phyloP scores from a whole-genome alignment of 805 yeast genomes.

The Candida chilensis region DNA sequence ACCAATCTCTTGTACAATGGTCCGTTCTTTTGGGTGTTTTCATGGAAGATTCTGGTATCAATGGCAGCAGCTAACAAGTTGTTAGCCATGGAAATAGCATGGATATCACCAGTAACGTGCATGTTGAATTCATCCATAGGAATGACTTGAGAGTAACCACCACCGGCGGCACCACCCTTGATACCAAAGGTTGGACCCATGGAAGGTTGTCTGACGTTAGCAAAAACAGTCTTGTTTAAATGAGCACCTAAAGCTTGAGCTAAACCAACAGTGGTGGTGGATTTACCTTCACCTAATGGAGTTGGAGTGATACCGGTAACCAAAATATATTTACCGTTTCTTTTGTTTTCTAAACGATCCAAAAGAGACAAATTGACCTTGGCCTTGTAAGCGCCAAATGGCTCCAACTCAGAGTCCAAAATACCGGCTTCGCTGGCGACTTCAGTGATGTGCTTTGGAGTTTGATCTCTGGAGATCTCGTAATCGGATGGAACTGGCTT shows the following conservation, averaged over 20 bases:
- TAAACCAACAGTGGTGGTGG: constrained; percentile 76
- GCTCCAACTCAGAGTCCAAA: constrained; percentile 59
- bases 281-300: constrained; percentile 80
- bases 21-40: constrained; percentile 63
- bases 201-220: constrained; percentile 80
- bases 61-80: constrained; percentile 79
- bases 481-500: constrained; percentile 77
- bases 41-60: constrained; percentile 83
- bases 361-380: constrained; percentile 59
- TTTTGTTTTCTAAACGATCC: constrained; percentile 49
- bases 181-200: constrained; percentile 89
- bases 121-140: constrained; percentile 86
- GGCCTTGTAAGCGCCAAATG: constrained; percentile 70
- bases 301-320: constrained; percentile 86
- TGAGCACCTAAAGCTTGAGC: constrained; percentile 79
- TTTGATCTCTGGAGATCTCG: constrained; percentile 69
- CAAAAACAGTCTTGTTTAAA: constrained; percentile 57
- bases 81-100: constrained; percentile 77
- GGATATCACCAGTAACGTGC: constrained; percentile 83
- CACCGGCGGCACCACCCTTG: constrained; percentile 89
- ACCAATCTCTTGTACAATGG: constrained; percentile 69
- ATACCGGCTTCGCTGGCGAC: constrained; percentile 67
- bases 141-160: constrained; percentile 80
- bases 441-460: constrained; percentile 59
- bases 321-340: constrained; percentile 63